Percentiles rank a stretch among this genome's conserved stretches.
phyloP scores from a whole-genome alignment of 371 early-diverging fungal genomes.

The Rhizomucor miehei region DNA sequence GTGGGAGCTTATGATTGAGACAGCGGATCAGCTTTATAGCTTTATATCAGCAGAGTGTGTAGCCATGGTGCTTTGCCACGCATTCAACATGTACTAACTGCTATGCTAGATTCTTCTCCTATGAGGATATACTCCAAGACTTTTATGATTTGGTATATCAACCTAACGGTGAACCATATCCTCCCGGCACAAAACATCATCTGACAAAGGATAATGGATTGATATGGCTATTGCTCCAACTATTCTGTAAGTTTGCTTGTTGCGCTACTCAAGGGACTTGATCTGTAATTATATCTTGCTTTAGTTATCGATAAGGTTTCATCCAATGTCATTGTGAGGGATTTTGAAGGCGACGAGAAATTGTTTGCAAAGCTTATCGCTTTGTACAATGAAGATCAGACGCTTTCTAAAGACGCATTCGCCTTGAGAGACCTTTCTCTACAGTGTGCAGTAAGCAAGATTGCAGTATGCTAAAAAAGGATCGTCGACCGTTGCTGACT shows the following conservation, averaged over 20 bases:
- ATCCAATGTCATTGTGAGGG: conserved; percentile 51
- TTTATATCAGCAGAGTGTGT: conserved; percentile 66
- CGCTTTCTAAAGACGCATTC: conserved; percentile 71
- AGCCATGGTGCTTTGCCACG: not conserved
- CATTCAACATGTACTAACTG: not conserved
- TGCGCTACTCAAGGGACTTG: not conserved
- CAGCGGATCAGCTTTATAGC: conserved; percentile 77
- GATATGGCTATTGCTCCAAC: conserved; percentile 71
- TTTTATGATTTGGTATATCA: conserved; percentile 62
- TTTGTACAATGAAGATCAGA: conserved; percentile 75
- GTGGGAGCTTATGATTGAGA: conserved; percentile 75
- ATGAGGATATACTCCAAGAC: conserved; percentile 64
- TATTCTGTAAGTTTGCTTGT: conserved; percentile 52
- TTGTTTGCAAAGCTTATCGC: conserved; percentile 66
- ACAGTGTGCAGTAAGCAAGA: conserved; percentile 58
- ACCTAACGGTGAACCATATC: conserved; percentile 45
- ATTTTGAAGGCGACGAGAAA: conserved; percentile 72
- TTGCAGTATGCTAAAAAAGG: not conserved
- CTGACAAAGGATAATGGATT: conserved; percentile 72
- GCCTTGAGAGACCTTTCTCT: conserved; percentile 74
- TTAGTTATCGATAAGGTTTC: conserved; percentile 62
- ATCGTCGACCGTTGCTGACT: conserved; percentile 1
- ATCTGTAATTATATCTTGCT: conserved; percentile 11
- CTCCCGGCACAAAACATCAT: conserved; percentile 34
- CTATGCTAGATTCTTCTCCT: conserved; percentile 51